A percentile compares a stretch with the other conserved stretches of the same genome.
phyloP scores from a whole-genome alignment of 805 yeast species.

The Candida adriatica region DNA sequence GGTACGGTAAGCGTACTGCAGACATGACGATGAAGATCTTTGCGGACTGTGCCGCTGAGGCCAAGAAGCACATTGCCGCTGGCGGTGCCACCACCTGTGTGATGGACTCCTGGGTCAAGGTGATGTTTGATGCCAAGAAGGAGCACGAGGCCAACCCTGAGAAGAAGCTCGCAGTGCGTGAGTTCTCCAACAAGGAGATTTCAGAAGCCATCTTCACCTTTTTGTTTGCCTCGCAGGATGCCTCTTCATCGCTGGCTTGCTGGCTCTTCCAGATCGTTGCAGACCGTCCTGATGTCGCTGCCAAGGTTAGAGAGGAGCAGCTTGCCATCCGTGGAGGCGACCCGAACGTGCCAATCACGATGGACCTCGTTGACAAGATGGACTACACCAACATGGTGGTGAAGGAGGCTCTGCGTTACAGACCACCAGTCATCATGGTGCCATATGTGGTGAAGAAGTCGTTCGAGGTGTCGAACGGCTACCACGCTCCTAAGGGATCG shows the following conservation, averaged over 20 bases:
- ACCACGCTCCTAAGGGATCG: conserved; percentile 93
- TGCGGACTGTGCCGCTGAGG: conserved; percentile 80
- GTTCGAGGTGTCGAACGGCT: conserved; percentile 76
- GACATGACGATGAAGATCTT: conserved; percentile 92
- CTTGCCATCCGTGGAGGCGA: conserved; percentile 74
- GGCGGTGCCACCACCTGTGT: conserved; percentile 83
- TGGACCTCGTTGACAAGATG: conserved; percentile 82
- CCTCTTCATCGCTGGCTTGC: conserved; percentile 93
- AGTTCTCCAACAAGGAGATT: conserved; percentile 83
- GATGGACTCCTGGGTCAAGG: conserved; percentile 90
- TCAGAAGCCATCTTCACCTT: conserved; percentile 96
- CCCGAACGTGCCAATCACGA: conserved; percentile 49
- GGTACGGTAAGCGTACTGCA: conserved; percentile 94
- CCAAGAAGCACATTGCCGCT: conserved; percentile 70
- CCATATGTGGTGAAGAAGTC: conserved; percentile 88
- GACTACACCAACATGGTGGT: conserved; percentile 84
- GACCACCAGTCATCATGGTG: conserved; percentile 98
- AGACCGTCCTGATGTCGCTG: conserved; percentile 88
- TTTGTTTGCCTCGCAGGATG: conserved; percentile 96
- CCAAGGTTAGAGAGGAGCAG: conserved; percentile 89
- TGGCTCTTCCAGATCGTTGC: conserved; percentile 97
- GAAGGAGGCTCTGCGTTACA: conserved; percentile 83
- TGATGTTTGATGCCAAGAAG: conserved; percentile 67
- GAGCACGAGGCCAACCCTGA: conserved; percentile 43
- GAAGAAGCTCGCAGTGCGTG: conserved; percentile 60